Percentiles rank a stretch among this genome's conserved stretches.
These are phyloP conservation scores for Cenchrus purpureus DNA, from an alignment of 176 grass and related monocot species.

Conservation along the genomic window DNA sequence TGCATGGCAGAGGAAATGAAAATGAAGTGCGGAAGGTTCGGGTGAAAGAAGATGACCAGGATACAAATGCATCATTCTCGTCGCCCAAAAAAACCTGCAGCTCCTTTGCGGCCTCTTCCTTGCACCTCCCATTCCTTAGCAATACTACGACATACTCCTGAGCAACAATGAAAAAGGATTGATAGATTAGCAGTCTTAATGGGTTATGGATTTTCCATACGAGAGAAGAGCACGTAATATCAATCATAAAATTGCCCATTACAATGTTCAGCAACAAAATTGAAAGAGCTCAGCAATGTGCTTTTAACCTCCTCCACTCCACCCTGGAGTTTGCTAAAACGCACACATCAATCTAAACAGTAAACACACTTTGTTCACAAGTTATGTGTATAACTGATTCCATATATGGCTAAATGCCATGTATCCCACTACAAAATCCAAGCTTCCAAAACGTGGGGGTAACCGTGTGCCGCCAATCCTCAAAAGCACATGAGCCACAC, in stretches of 20 bases:
- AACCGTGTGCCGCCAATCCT: not conserved
- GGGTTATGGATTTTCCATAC: not conserved
- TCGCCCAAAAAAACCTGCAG: constrained; percentile 80
- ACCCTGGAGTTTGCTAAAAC: not conserved
- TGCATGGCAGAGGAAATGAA: not conserved
- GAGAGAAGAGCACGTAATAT: constrained; percentile 1
- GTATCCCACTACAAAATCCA: not conserved
- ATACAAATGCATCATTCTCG: constrained; percentile 75
- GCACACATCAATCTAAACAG: no score
- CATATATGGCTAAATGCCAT: not conserved
- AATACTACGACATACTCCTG: constrained; percentile 92
- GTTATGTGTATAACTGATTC: not conserved
- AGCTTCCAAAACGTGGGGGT: not conserved
- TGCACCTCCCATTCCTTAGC: constrained; percentile 82
- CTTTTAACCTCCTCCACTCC: constrained; percentile 4
- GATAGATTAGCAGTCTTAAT: not conserved
- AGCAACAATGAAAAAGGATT: not conserved
- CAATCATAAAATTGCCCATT: not conserved
- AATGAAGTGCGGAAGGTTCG: not conserved
- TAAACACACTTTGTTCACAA: not conserved
- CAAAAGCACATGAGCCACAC: not conserved
- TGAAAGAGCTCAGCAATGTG: not conserved
- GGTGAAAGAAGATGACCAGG: constrained; percentile 61
- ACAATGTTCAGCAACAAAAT: not conserved
- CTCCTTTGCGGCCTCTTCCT: constrained; percentile 67